Percentiles rank a stretch among this genome's conserved stretches.
phyloP scores from a whole-genome alignment of 1,139 yeast genomes.

The Sugiyamaella xylanicola region DNA sequence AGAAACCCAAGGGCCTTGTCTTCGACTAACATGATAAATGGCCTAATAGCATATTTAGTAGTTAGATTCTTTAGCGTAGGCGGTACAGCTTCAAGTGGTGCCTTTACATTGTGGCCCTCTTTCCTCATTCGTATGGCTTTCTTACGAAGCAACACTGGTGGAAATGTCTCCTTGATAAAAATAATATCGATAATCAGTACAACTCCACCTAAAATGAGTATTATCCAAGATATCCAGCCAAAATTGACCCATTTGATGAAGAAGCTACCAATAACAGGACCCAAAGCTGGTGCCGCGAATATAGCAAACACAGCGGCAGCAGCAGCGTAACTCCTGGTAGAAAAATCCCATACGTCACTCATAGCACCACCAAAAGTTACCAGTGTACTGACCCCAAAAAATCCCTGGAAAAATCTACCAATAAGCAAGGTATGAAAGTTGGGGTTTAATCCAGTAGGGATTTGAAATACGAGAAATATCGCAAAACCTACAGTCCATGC shows the following conservation, averaged over 20 bases:
- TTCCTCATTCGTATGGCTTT: slow-evolving; percentile 13
- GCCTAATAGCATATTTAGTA: slow-evolving; percentile 16
- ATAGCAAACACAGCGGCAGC: slow-evolving; percentile 20
- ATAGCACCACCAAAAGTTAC: slow-evolving; percentile 18
- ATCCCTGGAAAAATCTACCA: slow-evolving; percentile 19
- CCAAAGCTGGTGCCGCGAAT: slow-evolving; percentile 22
- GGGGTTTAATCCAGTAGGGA: slow-evolving; percentile 16
- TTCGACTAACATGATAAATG: slow-evolving; percentile 17
- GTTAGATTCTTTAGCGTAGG: slow-evolving; percentile 12
- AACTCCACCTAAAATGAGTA: slow-evolving; percentile 19
- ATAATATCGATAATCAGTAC: background rate
- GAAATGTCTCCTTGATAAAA: slow-evolving; percentile 14
- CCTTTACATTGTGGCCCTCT: slow-evolving; percentile 17
- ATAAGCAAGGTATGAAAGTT: slow-evolving; percentile 13
- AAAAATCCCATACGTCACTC: slow-evolving; percentile 16
- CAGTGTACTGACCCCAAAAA: slow-evolving; percentile 15
- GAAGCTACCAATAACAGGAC: slow-evolving; percentile 21
- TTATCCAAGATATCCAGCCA: slow-evolving; percentile 24
- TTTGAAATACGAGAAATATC: slow-evolving; percentile 16
- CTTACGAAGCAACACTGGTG: slow-evolving; percentile 15
- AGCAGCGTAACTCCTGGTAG: background rate
- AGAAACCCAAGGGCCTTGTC: slow-evolving; percentile 21
- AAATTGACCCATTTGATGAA: slow-evolving; percentile 21
- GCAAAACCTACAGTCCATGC: slow-evolving; percentile 8
- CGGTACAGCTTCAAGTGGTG: slow-evolving; percentile 14